Percentiles rank a stretch among this genome's conserved stretches.
phyloP scores from a whole-genome alignment of 495 filamentous ascomycete genomes.

The Cenococcum geophilum region DNA sequence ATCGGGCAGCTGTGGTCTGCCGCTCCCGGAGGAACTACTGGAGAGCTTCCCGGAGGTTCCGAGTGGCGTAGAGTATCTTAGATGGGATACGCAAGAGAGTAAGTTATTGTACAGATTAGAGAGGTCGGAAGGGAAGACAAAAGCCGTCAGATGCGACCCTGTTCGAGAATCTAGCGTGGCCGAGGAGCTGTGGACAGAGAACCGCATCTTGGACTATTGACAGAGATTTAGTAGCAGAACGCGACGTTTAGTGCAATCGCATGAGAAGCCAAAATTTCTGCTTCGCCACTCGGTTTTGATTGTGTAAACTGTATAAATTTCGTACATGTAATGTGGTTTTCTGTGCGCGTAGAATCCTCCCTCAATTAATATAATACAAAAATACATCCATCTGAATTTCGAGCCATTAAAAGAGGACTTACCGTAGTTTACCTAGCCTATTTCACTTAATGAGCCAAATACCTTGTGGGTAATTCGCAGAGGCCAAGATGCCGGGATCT shows the following conservation, averaged over 20 bases:
- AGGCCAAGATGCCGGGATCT: too few species aligned
- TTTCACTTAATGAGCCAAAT: too few species aligned
- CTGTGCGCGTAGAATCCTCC: too few species aligned
- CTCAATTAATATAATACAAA: too few species aligned
- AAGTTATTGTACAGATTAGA: slow-evolving; percentile 15
- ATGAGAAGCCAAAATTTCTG: not conserved
- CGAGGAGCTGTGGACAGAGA: slow-evolving; percentile 8
- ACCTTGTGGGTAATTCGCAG: too few species aligned
- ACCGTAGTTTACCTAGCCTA: too few species aligned
- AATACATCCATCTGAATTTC: too few species aligned
- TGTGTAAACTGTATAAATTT: too few species aligned
- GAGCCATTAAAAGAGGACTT: not conserved
- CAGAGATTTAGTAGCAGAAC: not conserved
- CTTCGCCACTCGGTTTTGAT: not conserved
- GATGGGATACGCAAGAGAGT: slow-evolving; percentile 12
- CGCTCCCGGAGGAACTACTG: slow-evolving; percentile 7
- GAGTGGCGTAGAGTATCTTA: slow-evolving; percentile 10
- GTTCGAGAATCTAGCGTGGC: not conserved
- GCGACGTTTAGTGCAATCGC: too few species aligned
- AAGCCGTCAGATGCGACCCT: slow-evolving; percentile 9
- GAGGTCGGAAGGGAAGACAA: slow-evolving; percentile 8
- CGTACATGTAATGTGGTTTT: too few species aligned
- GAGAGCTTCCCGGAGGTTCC: slow-evolving; percentile 13
- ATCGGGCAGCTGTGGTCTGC: slow-evolving; percentile 7
- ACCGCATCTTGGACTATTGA: slow-evolving; percentile 16